Percentiles rank a stretch among this genome's conserved stretches.
Evolutionary conservation across 306 rosid genomes (phyloP).

Genomic region (barrel medic (Medicago truncatula)): MtrunA17r5.0-ANR NC_053045.1:38134001-38134500

Average conservation of each 20-base stretch:
- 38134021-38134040: not conserved
- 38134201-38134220: conserved; percentile 84
- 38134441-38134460: conserved; percentile 40
- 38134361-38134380: conserved; percentile 34
- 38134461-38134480: conserved; percentile 6
- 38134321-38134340: conserved; percentile 34
- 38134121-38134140: conserved; percentile 56
- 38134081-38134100: conserved; percentile 16
- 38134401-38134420: conserved; percentile 45
- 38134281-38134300: conserved; percentile 36
- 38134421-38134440: conserved; percentile 44
- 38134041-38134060: too few species aligned
- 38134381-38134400: conserved; percentile 16
- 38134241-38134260: conserved; percentile 66
- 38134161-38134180: conserved; percentile 91
- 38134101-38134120: conserved; percentile 25
- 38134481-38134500: conserved; percentile 20
- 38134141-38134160: conserved; percentile 62
- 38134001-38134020: not conserved
- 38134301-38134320: conserved; percentile 25
- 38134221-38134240: conserved; percentile 84
- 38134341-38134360: conserved; percentile 36
- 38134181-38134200: conserved; percentile 69
- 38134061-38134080: not conserved
- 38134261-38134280: conserved; percentile 46